Conservation (phyloP, 1,139 yeast species). For the Nadsonia starkeyi-henricii region DNA sequence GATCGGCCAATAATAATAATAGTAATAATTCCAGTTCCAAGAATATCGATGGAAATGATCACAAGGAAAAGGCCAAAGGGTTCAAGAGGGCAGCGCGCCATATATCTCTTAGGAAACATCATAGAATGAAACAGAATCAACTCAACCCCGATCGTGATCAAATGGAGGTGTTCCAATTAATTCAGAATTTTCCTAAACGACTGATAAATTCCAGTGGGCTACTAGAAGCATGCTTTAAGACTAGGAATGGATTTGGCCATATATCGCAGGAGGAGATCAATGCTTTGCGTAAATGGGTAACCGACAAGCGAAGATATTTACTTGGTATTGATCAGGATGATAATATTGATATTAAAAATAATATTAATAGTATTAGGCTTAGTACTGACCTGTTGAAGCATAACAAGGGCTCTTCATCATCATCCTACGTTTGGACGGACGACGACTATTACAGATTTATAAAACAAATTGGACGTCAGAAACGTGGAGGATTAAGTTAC, state of each 20-base stretch:
- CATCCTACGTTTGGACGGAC: neutral
- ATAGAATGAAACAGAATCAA: neutral
- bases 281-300: constrained; percentile 63
- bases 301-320: constrained; percentile 26
- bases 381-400: neutral
- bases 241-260: constrained; percentile 60
- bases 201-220: constrained; percentile 56
- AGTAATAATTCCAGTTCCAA: neutral
- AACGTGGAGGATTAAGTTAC: neutral
- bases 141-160: constrained; percentile 36
- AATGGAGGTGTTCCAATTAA: constrained; percentile 73
- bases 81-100: neutral
- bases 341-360: neutral
- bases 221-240: constrained; percentile 62
- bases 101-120: neutral
- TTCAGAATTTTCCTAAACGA: constrained; percentile 70
- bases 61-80: neutral
- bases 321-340: neutral
- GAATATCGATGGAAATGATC: neutral
- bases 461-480: neutral
- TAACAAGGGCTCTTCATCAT: neutral
- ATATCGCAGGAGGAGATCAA: constrained; percentile 71
- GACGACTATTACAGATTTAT: neutral
- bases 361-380: neutral
- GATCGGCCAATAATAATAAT: neutral